Evolutionary conservation across 805 yeast species (phyloP), one percentile per base, ranked within the genome.

Genomic region (Ascoidea asiatica): DNA sequence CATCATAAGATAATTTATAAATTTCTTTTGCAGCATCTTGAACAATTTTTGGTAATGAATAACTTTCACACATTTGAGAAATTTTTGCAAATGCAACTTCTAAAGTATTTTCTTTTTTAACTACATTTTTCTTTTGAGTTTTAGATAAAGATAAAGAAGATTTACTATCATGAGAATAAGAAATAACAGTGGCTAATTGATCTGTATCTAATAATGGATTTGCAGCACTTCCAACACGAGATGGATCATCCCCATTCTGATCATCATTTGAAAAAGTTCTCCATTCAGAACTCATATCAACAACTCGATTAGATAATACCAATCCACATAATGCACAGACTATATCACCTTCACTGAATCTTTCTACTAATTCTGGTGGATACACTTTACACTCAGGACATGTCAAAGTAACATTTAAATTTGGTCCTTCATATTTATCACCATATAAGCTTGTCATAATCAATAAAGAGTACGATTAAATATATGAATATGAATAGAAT

Each of bases 11-110:
- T 45, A 89, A 63, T 59, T 89, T 88, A 61, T 84, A 92, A 21
- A 94, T 95, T 63, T 92, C 97, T 59, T 92, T 92, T 21, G 97
- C 96, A 52, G 95, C 94, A 62, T 92, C 97, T 58, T 88, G 95
- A 4, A 92, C 97, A 50, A 92, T 86, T 57, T 85, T 82, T 8
- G 98, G 97, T 44, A 90, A 65, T 59, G 88, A 92, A 52, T 86
- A 92, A 11, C 96, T 97, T 59, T 92, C 98, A 63, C 97, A 92
- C 82, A 92, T 81, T 66, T 87, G 95, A 2, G 96, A 80, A 37
- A 90, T 88, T 61, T 81, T 84, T 17, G 92, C 79, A 63, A 82
- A 92, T 1, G 97, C 97, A 1, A 89, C 76, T 48, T 88, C 84
- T 43, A 90, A 69, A 21, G 87, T 92, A 51, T 83, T 81, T 56